Percentiles rank a stretch among this genome's conserved stretches.
These are phyloP conservation scores for Diaporthe australafricana DNA, from an alignment of 2,329 filamentous ascomycete species.

Conservation along the genomic window DNA sequence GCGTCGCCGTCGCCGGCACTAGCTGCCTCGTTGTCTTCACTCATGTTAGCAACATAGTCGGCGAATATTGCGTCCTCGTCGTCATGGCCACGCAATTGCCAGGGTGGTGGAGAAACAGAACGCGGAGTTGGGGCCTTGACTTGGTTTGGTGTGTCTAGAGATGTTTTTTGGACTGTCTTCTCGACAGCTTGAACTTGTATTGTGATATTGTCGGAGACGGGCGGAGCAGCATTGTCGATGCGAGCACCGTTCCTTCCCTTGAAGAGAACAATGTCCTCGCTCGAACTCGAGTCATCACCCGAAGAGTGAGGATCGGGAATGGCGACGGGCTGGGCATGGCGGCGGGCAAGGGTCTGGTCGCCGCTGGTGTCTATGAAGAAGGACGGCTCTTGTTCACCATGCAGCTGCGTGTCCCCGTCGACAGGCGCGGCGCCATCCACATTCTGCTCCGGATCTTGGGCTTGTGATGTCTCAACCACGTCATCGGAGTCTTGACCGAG, in stretches of 20 bases:
- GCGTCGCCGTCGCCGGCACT: conserved; percentile 44
- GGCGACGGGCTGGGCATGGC: conserved; percentile 29
- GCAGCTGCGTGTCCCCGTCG: conserved; percentile 15
- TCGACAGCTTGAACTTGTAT: conserved; percentile 36
- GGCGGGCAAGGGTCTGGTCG: conserved; percentile 41
- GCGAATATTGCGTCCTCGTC: conserved; percentile 67
- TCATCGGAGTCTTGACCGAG: conserved; percentile 12
- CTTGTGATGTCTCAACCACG: background rate
- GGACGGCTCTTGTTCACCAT: conserved; percentile 20
- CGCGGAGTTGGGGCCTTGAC: background rate
- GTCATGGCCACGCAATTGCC: conserved; percentile 39
- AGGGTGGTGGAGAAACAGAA: conserved; percentile 21
- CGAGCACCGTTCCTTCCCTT: conserved; percentile 48
- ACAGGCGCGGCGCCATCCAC: conserved; percentile 8
- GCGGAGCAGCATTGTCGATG: conserved; percentile 32
- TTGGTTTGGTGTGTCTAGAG: conserved; percentile 19
- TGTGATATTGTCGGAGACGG: conserved; percentile 43
- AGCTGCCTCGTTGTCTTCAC: conserved; percentile 51
- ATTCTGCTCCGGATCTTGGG: background rate
- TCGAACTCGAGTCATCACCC: conserved; percentile 61
- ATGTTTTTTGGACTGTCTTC: conserved; percentile 34
- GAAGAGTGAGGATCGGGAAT: conserved; percentile 40
- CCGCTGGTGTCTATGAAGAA: conserved; percentile 55
- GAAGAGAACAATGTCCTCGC: conserved; percentile 80
- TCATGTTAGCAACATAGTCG: conserved; percentile 79